These are phyloP conservation scores for Mychonastes homosphaera DNA, from an alignment of 139 green algal genomes.

Conservation along the genomic window DNA sequence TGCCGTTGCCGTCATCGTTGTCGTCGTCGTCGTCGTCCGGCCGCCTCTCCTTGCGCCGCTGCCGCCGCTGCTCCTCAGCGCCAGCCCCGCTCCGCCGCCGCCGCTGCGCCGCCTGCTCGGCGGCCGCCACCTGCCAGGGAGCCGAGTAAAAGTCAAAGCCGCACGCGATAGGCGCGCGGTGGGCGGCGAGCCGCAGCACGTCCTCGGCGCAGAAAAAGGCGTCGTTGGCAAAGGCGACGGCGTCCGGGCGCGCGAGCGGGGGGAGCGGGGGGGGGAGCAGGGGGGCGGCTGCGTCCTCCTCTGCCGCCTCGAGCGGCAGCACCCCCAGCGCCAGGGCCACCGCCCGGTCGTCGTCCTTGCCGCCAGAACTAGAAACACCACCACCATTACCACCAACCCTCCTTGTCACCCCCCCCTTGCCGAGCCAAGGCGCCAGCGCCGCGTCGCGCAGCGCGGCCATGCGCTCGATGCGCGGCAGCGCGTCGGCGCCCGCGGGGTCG, in stretches of 20 bases:
- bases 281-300: not conserved
- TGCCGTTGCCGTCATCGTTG: too few relatives aligned
- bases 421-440: slow-evolving; percentile 20
- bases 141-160: slow-evolving; percentile 39
- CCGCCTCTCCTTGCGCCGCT: too few relatives aligned
- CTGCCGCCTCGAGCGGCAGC: not conserved
- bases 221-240: slow-evolving; percentile 52
- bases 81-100: not conserved
- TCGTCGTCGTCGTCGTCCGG: too few relatives aligned
- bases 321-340: not conserved
- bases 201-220: slow-evolving; percentile 45
- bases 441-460: slow-evolving; percentile 34
- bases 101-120: not conserved
- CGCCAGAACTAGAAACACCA: not conserved
- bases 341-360: not conserved
- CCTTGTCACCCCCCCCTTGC: too few relatives aligned
- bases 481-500: slow-evolving; percentile 1
- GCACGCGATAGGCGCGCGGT: slow-evolving; percentile 36
- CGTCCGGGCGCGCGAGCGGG: not conserved
- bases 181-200: slow-evolving; percentile 23
- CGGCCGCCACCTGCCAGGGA: slow-evolving; percentile 11
- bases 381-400: too few relatives aligned
- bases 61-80: too few relatives aligned
- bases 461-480: slow-evolving; percentile 33
- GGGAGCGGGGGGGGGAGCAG: not conserved